Conservation (phyloP, 441 rosid genomes). For the Bocquillonia castaneifolia region DNA sequence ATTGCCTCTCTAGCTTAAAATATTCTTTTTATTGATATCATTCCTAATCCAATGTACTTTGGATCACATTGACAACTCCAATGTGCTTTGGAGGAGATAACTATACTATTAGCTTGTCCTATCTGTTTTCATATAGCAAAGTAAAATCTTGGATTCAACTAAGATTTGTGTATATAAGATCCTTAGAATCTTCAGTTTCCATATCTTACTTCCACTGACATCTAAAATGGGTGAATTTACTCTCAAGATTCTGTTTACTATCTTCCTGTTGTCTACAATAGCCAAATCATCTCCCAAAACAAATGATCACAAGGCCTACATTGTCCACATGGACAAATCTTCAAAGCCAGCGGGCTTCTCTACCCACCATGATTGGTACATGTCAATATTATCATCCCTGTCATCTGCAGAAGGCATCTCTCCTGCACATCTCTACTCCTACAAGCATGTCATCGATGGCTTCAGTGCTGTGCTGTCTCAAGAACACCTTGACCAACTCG, state of each 20-base stretch:
- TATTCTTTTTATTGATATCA: background rate
- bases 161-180: slow-evolving; percentile 4
- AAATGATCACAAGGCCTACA: slow-evolving; percentile 27
- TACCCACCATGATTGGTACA: slow-evolving; percentile 42
- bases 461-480: slow-evolving; percentile 42
- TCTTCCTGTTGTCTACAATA: slow-evolving; percentile 16
- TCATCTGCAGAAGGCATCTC: slow-evolving; percentile 25
- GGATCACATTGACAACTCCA: too few relatives aligned
- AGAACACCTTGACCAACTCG: slow-evolving; percentile 36
- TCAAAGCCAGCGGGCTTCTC: slow-evolving; percentile 37
- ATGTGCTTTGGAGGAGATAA: too few relatives aligned
- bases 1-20: background rate
- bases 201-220: slow-evolving; percentile 8
- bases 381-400: slow-evolving; percentile 34
- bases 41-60: too few relatives aligned
- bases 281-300: slow-evolving; percentile 4
- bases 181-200: slow-evolving; percentile 5
- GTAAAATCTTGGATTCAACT: background rate
- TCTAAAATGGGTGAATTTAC: slow-evolving; percentile 21
- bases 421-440: slow-evolving; percentile 44
- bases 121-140: slow-evolving; percentile 8
- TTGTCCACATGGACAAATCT: slow-evolving; percentile 42
- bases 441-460: slow-evolving; percentile 42
- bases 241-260: slow-evolving; percentile 10
- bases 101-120: background rate